phyloP scores from a whole-genome alignment of 371 early-diverging fungal species.

The Mucor irregularis region DNA sequence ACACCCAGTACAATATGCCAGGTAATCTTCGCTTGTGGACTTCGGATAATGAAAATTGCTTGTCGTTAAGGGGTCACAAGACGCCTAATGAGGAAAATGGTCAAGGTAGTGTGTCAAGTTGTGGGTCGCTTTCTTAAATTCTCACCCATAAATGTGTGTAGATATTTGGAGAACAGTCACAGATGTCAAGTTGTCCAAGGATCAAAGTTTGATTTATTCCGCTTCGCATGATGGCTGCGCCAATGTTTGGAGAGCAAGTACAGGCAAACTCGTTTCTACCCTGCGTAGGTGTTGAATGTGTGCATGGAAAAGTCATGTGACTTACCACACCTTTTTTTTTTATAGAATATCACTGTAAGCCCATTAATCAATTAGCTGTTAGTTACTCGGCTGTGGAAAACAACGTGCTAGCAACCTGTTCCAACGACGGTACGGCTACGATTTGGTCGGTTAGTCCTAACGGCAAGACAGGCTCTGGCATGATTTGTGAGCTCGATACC shows the following conservation, averaged over 20 bases:
- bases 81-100: slow-evolving; percentile 9
- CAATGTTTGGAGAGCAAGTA: slow-evolving; percentile 30
- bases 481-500: slow-evolving; percentile 23
- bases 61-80: slow-evolving; percentile 27
- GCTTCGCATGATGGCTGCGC: slow-evolving; percentile 34
- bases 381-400: slow-evolving; percentile 11
- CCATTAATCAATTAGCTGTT: slow-evolving; percentile 28
- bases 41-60: slow-evolving; percentile 4
- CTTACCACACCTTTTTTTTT: neutral
- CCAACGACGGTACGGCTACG: slow-evolving; percentile 39
- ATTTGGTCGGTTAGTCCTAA: slow-evolving; percentile 31
- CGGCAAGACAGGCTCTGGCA: slow-evolving; percentile 33
- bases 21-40: slow-evolving; percentile 43
- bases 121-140: neutral
- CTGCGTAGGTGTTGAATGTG: slow-evolving; percentile 25
- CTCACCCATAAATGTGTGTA: neutral
- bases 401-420: slow-evolving; percentile 35
- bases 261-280: slow-evolving; percentile 30
- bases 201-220: slow-evolving; percentile 31
- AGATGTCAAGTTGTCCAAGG: slow-evolving; percentile 36
- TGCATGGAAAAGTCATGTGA: neutral
- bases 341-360: slow-evolving; percentile 22
- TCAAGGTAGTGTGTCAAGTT: neutral
- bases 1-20: slow-evolving; percentile 40
- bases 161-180: slow-evolving; percentile 44